Evolutionary conservation across 2,329 filamentous ascomycete species (phyloP), one percentile per base, ranked within the genome.

Genomic region (Dichotomopilus funicola): DNA sequence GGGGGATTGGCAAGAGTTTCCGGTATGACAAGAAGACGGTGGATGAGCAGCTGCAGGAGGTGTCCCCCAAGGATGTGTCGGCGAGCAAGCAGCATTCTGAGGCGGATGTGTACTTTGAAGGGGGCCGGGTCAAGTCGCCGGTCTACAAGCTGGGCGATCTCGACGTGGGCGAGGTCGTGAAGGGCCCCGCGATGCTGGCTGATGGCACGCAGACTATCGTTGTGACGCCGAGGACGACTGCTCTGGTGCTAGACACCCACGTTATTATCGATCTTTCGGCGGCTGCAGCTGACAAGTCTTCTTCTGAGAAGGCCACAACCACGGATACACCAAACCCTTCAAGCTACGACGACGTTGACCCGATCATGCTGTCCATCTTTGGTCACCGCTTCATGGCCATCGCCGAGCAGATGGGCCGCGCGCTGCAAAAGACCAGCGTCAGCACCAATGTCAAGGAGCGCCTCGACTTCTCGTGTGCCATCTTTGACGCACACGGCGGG

Each of bases 151-250:
- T 96, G 0, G 83, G 88, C 59, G 81, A 89, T 57, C 75, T 96
- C 9, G 73, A 76, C 1, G 76, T 89, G 5, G 89, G 91, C 2
- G 84, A 91, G 58, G 81, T 83, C 19, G 76, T 96, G 53, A 75
- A 78, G 49, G 91, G 91, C 0, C 91, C 91, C 0, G 91, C 91
- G 0, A 89, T 96, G 71, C 79, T 96, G 56, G 89, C 89, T 2
- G 91, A 92, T 66, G 87, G 87, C 7, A 91, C 88, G 0, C 92
- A 96, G 71, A 97, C 92, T 0, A 94, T 97, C 59, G 89, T 96
- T 0, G 85, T 96, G 2, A 88, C 89, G 0, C 92, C 91, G 0
- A 81, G 81, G 35, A 82, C 90, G 2, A 82, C 83, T 27, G 92
- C 91, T 0, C 72, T 91, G 31, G 78, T 96, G 36, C 84, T 95